Conservation (phyloP, 768 basidiomycete genomes). For the Tricholoma furcatifolium region DNA sequence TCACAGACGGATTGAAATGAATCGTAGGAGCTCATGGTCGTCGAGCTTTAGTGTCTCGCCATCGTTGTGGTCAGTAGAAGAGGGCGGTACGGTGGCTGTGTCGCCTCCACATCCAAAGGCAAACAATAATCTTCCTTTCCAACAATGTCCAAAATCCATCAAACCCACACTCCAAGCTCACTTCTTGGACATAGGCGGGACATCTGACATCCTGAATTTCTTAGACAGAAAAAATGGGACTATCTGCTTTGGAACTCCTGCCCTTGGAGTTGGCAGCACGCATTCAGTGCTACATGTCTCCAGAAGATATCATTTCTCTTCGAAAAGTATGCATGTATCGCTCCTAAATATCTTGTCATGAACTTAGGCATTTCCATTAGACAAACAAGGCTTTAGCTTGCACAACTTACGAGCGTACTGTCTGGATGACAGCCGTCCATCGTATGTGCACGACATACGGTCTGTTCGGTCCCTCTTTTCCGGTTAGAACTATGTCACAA, state of each 20-base stretch:
- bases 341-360: no score
- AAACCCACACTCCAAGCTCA: no score
- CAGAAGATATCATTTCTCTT: background rate
- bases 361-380: no score
- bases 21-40: constrained; percentile 2
- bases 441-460: no score
- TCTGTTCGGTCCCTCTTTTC: no score
- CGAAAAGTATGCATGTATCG: background rate
- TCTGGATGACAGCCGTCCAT: no score
- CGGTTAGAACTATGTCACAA: no score
- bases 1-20: background rate
- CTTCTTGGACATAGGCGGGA: no score
- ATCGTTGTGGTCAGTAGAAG: constrained; percentile 9
- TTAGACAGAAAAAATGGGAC: background rate
- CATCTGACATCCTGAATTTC: background rate
- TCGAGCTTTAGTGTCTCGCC: constrained; percentile 11
- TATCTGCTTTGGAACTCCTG: background rate
- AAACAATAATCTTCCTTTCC: no score
- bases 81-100: constrained; percentile 11
- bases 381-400: no score
- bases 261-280: background rate
- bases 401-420: no score
- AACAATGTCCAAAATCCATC: no score
- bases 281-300: background rate
- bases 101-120: background rate